Conservation (phyloP, 78 protist genomes). For the Dictyostelium firmibasis region DNA sequence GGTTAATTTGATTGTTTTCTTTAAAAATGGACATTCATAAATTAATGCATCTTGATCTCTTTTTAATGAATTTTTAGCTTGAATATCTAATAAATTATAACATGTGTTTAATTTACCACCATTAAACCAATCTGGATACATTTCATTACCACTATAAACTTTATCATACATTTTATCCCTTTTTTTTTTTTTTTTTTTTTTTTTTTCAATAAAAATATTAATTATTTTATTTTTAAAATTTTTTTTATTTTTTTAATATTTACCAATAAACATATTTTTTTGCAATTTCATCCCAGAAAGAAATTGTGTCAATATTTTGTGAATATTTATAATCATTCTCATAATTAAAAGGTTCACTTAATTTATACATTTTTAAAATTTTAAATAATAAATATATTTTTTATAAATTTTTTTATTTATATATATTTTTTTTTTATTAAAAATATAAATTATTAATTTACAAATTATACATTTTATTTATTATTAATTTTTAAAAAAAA, state of each 20-base stretch:
- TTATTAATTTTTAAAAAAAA: no score
- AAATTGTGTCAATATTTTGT: not conserved
- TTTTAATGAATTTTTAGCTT: not conserved
- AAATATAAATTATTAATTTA: no score
- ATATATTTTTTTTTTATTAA: no score
- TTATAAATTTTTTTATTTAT: no score
- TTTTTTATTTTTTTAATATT: not conserved
- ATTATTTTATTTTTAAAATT: not conserved
- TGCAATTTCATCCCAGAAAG: not conserved
- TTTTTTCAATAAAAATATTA: not conserved
- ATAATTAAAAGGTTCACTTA: not conserved
- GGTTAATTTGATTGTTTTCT: not conserved
- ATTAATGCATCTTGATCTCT: constrained; percentile 15
- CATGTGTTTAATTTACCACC: constrained; percentile 85
- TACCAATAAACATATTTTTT: not conserved
- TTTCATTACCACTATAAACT: not conserved
- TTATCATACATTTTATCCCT: not conserved
- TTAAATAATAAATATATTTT: no score
- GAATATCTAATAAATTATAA: constrained; percentile 82
- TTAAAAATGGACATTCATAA: constrained; percentile 29
- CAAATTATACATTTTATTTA: no score
- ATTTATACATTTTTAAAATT: not conserved
- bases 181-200: not conserved
- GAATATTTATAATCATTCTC: not conserved
- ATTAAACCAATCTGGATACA: constrained; percentile 82